These are phyloP conservation scores for Cryptosporidium viatorum DNA, from an alignment of 169 alveolate genomes.

Conservation along the genomic window DNA sequence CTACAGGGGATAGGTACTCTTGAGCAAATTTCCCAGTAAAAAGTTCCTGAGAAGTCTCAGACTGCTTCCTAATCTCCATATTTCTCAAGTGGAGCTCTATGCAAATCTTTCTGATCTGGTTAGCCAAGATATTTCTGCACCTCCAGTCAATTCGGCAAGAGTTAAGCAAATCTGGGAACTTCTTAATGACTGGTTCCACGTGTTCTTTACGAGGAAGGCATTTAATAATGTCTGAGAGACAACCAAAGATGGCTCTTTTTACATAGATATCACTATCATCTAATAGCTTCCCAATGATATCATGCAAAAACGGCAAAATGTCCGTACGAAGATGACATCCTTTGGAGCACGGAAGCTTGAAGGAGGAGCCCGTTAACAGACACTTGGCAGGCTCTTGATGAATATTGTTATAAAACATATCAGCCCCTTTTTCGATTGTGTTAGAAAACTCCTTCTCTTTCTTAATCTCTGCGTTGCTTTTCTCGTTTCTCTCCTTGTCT, in stretches of 20 bases:
- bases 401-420: conserved; percentile 18
- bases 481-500: neutral
- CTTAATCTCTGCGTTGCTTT: conserved; percentile 1
- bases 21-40: conserved; percentile 51
- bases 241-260: conserved; percentile 51
- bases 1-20: conserved; percentile 68
- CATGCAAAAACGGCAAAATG: neutral
- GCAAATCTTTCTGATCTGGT: conserved; percentile 58
- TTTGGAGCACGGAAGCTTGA: conserved; percentile 27
- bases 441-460: conserved; percentile 2
- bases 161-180: conserved; percentile 33
- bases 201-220: conserved; percentile 47
- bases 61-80: conserved; percentile 14
- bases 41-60: neutral
- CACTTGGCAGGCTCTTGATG: neutral
- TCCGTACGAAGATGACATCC: conserved; percentile 16
- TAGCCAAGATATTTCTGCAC: conserved; percentile 56
- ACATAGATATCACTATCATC: conserved; percentile 31
- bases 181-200: conserved; percentile 20
- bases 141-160: conserved; percentile 69
- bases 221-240: conserved; percentile 58
- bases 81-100: conserved; percentile 39
- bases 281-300: conserved; percentile 22
- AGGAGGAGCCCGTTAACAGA: conserved; percentile 1
- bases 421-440: conserved; percentile 9